phyloP scores from a whole-genome alignment of 768 basidiomycete species.

The Pleurotus tuber-regium region DNA sequence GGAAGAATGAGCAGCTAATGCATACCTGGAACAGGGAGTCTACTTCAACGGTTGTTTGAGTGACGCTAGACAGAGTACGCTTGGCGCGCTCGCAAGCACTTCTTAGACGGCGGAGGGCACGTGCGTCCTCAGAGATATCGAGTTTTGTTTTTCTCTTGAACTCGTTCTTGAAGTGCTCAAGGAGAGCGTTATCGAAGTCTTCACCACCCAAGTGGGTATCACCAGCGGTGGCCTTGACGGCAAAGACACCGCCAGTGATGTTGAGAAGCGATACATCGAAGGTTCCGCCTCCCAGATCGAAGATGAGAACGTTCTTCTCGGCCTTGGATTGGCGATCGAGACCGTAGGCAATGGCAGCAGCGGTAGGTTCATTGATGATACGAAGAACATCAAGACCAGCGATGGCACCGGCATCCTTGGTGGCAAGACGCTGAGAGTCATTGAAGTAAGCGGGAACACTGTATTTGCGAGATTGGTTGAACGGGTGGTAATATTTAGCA shows the following conservation, averaged over 20 bases:
- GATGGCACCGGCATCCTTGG: constrained; percentile 96
- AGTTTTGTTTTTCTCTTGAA: constrained; percentile 97
- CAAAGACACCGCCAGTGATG: constrained; percentile 97
- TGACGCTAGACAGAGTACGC: constrained; percentile 96
- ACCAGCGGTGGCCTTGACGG: constrained; percentile 97
- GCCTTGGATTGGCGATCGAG: constrained; percentile 91
- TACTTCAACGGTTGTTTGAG: constrained; percentile 98
- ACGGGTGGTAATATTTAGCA: constrained; percentile 4
- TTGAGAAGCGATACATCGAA: constrained; percentile 97
- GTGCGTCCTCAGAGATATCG: constrained; percentile 95
- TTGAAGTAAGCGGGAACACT: constrained; percentile 98
- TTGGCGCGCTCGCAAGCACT: constrained; percentile 99
- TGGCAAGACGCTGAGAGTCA: constrained; percentile 97
- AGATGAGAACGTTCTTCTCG: constrained; percentile 96
- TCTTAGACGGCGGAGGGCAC: constrained; percentile 93
- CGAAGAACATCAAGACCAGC: constrained; percentile 94
- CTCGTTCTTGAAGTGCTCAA: constrained; percentile 99
- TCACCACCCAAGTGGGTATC: constrained; percentile 98
- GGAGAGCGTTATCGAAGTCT: constrained; percentile 97
- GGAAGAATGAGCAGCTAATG: constrained; percentile 9
- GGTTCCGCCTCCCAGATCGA: constrained; percentile 97
- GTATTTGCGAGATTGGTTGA: constrained; percentile 11
- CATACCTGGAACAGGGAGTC: constrained; percentile 94
- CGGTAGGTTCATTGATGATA: constrained; percentile 99
- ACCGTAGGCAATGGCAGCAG: constrained; percentile 97